Conservation (phyloP, 2,329 filamentous ascomycete species). For the Aspergillus novoparasiticus region DNA sequence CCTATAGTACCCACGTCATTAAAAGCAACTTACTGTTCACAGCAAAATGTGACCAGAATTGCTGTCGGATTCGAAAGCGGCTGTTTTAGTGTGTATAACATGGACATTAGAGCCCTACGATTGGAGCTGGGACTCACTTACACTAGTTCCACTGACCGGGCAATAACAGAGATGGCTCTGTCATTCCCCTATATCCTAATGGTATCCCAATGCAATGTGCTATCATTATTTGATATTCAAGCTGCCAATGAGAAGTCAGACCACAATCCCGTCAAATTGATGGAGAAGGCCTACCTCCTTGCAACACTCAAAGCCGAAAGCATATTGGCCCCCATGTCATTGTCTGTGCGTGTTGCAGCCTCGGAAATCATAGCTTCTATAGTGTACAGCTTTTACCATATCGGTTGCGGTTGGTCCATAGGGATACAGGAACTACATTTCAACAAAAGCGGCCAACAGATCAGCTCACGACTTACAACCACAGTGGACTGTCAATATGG, state of each 20-base stretch:
- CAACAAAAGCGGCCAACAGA: slow-evolving; percentile 47
- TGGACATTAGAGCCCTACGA: slow-evolving; percentile 50
- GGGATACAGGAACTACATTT: slow-evolving; percentile 89
- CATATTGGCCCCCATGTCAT: slow-evolving; percentile 73
- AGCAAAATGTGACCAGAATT: slow-evolving; percentile 57
- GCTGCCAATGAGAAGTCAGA: slow-evolving; percentile 7
- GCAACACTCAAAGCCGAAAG: slow-evolving; percentile 81
- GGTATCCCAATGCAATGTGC: slow-evolving; percentile 71
- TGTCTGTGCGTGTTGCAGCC: slow-evolving; percentile 74
- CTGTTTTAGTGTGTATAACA: slow-evolving; percentile 68
- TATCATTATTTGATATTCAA: slow-evolving; percentile 74
- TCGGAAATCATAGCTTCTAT: slow-evolving; percentile 75
- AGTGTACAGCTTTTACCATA: slow-evolving; percentile 79
- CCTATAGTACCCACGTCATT: slow-evolving; percentile 65
- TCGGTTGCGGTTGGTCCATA: slow-evolving; percentile 79
- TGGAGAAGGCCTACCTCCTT: slow-evolving; percentile 56
- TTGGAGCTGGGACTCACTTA: slow-evolving; percentile 62
- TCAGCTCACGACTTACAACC: slow-evolving; percentile 42
- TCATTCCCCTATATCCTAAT: slow-evolving; percentile 76
- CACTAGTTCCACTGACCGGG: slow-evolving; percentile 63
- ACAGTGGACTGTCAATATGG: slow-evolving; percentile 44
- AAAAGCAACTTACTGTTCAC: slow-evolving; percentile 47
- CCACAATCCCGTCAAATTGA: not conserved
- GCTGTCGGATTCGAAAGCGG: slow-evolving; percentile 73
- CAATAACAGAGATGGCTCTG: slow-evolving; percentile 70